A percentile compares a stretch with the other conserved stretches of the same genome.
These are phyloP conservation scores for Paspalum notatum DNA, from an alignment of 176 grass and related monocot genomes.

Conservation along the genomic window DNA sequence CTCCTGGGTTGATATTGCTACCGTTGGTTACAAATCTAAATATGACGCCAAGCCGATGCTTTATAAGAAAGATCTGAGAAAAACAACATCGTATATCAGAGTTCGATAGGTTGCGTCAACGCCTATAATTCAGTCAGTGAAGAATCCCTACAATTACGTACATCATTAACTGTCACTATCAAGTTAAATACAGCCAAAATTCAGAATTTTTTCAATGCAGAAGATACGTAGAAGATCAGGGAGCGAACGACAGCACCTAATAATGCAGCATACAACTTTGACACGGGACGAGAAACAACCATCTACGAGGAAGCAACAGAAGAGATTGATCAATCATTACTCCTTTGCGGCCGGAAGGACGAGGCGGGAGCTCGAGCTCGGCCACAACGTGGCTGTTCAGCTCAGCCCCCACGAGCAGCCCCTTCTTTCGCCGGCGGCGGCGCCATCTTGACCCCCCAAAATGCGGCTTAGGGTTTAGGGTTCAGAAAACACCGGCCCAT, in stretches of 20 bases:
- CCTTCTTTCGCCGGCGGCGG: constrained; percentile 42
- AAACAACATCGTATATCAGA: background rate
- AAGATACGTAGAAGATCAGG: background rate
- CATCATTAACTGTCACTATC: background rate
- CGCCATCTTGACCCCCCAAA: constrained; percentile 20
- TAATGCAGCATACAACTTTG: background rate
- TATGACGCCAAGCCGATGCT: background rate
- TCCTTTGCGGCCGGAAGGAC: constrained; percentile 42
- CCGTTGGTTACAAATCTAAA: background rate
- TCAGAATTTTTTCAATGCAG: background rate
- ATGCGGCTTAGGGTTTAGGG: too few species aligned
- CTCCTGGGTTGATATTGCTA: background rate
- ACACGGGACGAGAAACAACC: background rate
- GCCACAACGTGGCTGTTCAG: constrained; percentile 50
- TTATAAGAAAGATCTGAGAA: background rate
- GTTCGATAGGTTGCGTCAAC: background rate
- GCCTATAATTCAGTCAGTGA: background rate
- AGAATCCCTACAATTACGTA: background rate
- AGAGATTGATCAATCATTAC: constrained; percentile 1
- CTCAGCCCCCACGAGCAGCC: constrained; percentile 54
- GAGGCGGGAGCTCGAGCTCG: constrained; percentile 42
- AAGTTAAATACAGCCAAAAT: background rate
- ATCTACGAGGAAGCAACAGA: background rate
- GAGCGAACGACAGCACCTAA: background rate
- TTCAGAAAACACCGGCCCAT: too few species aligned